Evolutionary conservation across 306 rosid genomes (phyloP).

Genomic region (Psophocarpus tetragonolobus): DNA sequence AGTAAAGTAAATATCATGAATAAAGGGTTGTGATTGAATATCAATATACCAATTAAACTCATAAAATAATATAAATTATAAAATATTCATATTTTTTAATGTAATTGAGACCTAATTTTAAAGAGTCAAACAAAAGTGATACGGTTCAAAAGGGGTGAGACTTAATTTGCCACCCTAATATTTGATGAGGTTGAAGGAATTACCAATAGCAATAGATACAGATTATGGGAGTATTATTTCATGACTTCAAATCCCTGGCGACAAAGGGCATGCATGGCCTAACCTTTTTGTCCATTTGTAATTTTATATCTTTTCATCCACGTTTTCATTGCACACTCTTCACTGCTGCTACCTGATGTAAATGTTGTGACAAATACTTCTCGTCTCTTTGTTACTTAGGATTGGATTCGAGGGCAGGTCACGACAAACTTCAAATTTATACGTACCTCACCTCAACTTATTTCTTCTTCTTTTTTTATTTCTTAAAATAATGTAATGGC

Average conservation of each 20-base stretch:
- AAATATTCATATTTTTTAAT: too few species aligned
- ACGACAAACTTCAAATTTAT: neutral
- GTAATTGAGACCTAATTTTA: too few species aligned
- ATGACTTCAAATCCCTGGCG: neutral
- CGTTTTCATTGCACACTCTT: conserved; percentile 13
- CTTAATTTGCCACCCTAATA: too few species aligned
- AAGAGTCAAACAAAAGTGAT: too few species aligned
- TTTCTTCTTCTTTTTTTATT: neutral
- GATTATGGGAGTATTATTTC: neutral
- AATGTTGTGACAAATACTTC: neutral
- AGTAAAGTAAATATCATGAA: too few species aligned
- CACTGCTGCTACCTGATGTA: neutral
- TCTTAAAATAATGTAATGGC: neutral
- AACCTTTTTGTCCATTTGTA: neutral
- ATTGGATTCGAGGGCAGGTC: neutral
- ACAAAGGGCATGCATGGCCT: conserved; percentile 24
- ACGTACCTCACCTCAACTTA: too few species aligned
- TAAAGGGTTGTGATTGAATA: too few species aligned
- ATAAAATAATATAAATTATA: too few species aligned
- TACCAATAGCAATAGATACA: too few species aligned
- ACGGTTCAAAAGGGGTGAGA: too few species aligned
- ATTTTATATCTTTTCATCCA: neutral
- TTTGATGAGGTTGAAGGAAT: too few species aligned
- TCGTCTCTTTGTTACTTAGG: neutral
- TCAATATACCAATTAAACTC: too few species aligned